A percentile compares a stretch with the other conserved stretches of the same genome.
Evolutionary conservation across 164 flowering plant genomes (phyloP).

Genomic region (Liquidambar formosana): DNA sequence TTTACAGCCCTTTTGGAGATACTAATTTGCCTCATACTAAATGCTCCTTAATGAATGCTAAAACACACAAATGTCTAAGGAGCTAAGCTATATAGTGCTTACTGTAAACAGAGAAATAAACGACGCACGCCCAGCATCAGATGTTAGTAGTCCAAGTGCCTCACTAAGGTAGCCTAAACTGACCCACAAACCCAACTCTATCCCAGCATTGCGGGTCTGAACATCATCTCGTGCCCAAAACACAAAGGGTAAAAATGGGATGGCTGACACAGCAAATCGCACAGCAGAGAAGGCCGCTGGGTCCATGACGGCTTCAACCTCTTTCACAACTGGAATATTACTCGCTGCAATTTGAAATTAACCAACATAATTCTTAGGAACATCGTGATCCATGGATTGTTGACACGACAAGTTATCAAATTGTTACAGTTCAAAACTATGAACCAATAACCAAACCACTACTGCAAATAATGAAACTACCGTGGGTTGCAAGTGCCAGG

Average conservation of each 20-base stretch:
- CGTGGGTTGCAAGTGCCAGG: too few relatives aligned
- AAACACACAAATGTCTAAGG: slow-evolving; percentile 12
- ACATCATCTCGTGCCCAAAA: slow-evolving; percentile 49
- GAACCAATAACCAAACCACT: too few relatives aligned
- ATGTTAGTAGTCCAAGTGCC: slow-evolving; percentile 75
- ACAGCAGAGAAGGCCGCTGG: slow-evolving; percentile 73
- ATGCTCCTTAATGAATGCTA: too few relatives aligned
- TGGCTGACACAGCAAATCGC: slow-evolving; percentile 65
- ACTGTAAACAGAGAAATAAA: slow-evolving; percentile 79
- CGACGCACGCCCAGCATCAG: slow-evolving; percentile 93
- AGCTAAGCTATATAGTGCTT: slow-evolving; percentile 21
- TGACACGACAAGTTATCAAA: too few relatives aligned
- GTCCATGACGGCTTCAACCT: slow-evolving; percentile 69
- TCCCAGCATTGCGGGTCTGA: slow-evolving; percentile 64
- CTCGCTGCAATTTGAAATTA: slow-evolving; percentile 55
- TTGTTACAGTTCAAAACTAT: too few relatives aligned
- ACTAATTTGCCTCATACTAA: too few relatives aligned
- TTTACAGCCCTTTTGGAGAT: too few relatives aligned
- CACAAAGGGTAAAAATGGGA: slow-evolving; percentile 74
- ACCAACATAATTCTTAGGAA: too few relatives aligned
- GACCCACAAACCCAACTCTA: slow-evolving; percentile 86
- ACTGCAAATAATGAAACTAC: too few relatives aligned
- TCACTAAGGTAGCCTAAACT: slow-evolving; percentile 85
- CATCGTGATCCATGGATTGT: too few relatives aligned
- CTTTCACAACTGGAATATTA: slow-evolving; percentile 76